A percentile compares a stretch with the other conserved stretches of the same genome.
Evolutionary conservation across 192 early-diverging fungal genomes (phyloP).

Genomic region (Coemansia interrupta): DNA sequence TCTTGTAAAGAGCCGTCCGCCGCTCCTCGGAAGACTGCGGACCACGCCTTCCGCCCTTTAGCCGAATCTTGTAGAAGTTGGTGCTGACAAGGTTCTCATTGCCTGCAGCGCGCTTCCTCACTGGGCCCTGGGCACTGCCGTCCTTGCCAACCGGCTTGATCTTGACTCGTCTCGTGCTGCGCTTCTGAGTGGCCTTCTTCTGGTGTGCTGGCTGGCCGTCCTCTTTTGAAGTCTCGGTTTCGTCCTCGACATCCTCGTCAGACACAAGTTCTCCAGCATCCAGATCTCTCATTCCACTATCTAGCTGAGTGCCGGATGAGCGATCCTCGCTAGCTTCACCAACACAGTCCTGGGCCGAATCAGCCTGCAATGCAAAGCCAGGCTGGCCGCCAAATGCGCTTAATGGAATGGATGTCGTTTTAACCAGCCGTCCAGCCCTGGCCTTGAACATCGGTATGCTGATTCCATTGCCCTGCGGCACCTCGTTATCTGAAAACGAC

Average conservation of each 20-base stretch:
- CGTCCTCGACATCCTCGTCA: conserved; percentile 16
- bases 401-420: conserved; percentile 43
- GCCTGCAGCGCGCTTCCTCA: conserved; percentile 5
- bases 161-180: conserved; percentile 50
- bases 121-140: conserved; percentile 1
- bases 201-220: neutral
- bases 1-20: conserved; percentile 43
- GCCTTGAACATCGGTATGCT: conserved; percentile 19
- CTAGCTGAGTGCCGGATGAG: neutral
- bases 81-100: conserved; percentile 38
- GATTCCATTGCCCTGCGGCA: neutral
- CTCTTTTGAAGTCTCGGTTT: neutral
- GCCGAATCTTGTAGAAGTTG: conserved; percentile 48
- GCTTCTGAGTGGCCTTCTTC: conserved; percentile 52
- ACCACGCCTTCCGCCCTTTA: conserved; percentile 28
- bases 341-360: conserved; percentile 12
- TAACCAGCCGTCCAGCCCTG: conserved; percentile 24
- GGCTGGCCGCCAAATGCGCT: conserved; percentile 26
- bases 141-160: conserved; percentile 34
- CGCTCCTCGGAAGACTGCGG: conserved; percentile 36
- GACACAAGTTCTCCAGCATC: conserved; percentile 27
- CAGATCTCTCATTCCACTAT: conserved; percentile 6
- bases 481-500: conserved; percentile 1
- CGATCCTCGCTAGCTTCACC: conserved; percentile 13
- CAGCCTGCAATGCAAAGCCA: conserved; percentile 4